Evolutionary conservation across 441 rosid species (phyloP).

Genomic region (Syzygium syzygioides): DNA sequence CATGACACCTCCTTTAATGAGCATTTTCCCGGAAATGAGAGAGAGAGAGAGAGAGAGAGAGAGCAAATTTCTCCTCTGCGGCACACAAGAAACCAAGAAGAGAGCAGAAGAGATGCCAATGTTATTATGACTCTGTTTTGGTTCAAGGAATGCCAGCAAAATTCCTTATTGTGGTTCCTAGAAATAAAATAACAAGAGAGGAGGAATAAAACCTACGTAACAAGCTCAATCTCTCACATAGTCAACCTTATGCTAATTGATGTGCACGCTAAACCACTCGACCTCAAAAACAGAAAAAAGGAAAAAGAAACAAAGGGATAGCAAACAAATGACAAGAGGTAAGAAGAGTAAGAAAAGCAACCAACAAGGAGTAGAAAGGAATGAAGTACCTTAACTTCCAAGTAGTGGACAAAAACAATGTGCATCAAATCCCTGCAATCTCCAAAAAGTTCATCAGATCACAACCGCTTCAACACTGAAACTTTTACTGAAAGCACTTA

Average conservation of each 20-base stretch:
- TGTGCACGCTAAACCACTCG: background rate
- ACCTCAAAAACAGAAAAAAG: background rate
- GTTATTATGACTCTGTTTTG: background rate
- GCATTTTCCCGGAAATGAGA: background rate
- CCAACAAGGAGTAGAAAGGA: background rate
- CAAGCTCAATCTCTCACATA: background rate
- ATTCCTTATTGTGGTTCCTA: background rate
- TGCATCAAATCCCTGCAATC: constrained; percentile 83
- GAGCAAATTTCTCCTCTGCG: background rate
- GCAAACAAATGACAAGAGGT: background rate
- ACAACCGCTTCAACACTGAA: background rate
- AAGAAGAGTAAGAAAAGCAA: background rate
- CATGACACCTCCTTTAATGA: background rate
- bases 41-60: background rate
- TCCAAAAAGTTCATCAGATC: background rate
- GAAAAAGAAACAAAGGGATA: background rate
- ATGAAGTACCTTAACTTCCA: constrained; percentile 77
- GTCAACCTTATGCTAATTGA: background rate
- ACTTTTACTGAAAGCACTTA: background rate
- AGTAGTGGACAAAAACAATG: constrained; percentile 93
- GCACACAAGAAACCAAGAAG: background rate
- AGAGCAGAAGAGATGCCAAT: background rate
- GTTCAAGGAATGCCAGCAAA: background rate
- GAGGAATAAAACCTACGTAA: background rate
- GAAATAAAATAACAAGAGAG: background rate